phyloP scores from a whole-genome alignment of 2,329 filamentous ascomycete species.

The Coniochaeta sp. region DNA sequence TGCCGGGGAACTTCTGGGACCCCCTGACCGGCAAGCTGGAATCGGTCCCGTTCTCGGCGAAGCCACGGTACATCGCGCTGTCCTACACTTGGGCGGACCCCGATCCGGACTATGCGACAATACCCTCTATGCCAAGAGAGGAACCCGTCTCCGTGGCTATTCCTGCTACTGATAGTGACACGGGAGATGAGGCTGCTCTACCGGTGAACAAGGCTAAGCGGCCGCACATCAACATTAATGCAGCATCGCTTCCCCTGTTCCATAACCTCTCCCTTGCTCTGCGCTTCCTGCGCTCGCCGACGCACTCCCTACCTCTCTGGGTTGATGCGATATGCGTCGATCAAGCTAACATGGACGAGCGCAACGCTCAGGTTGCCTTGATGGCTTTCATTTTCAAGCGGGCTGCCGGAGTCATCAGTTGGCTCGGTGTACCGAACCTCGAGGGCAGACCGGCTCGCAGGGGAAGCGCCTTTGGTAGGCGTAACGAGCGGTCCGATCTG shows the following conservation, averaged over 20 bases:
- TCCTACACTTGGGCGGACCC: constrained; percentile 17
- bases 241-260: constrained; percentile 5
- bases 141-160: no score
- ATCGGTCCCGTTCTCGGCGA: constrained; percentile 8
- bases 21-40: constrained; percentile 9
- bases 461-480: not conserved
- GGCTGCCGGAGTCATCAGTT: constrained; percentile 2
- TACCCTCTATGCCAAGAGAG: not conserved
- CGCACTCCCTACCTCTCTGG: constrained; percentile 5
- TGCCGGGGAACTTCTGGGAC: constrained; percentile 12
- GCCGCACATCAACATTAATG: constrained; percentile 5
- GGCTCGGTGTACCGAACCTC: not conserved
- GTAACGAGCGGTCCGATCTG: not conserved
- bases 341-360: constrained; percentile 4
- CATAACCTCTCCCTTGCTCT: constrained; percentile 9
- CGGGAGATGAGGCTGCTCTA: no score
- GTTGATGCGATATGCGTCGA: constrained; percentile 6
- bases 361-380: constrained; percentile 5
- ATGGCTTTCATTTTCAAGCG: constrained; percentile 4
- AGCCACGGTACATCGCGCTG: constrained; percentile 14
- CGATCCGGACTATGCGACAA: constrained; percentile 3
- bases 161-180: no score
- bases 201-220: not conserved
- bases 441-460: not conserved
- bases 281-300: constrained; percentile 4